phyloP scores from a whole-genome alignment of 1,284 basidiomycete genomes.

The Naganishia albida region DNA sequence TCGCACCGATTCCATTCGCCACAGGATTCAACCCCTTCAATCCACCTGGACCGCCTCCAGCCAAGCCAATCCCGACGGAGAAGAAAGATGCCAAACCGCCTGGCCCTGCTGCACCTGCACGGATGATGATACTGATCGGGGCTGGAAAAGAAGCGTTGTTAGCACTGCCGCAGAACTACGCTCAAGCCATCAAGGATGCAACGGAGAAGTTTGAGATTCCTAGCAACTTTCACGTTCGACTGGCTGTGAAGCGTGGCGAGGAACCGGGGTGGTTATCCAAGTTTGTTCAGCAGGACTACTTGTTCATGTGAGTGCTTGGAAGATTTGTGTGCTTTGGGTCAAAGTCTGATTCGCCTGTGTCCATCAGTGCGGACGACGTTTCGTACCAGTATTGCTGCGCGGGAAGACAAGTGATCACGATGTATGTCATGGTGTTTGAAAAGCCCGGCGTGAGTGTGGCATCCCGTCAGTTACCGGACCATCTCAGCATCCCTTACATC shows the following conservation, averaged over 20 bases:
- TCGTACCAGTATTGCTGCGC: slow-evolving; percentile 33
- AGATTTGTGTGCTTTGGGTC: neutral
- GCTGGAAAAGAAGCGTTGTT: slow-evolving; percentile 32
- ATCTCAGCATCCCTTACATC: too few species aligned
- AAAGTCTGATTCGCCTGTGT: neutral
- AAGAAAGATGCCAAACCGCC: slow-evolving; percentile 30
- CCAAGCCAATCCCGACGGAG: slow-evolving; percentile 11
- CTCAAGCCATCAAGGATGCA: slow-evolving; percentile 29
- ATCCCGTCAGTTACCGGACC: too few species aligned
- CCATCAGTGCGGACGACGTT: slow-evolving; percentile 28
- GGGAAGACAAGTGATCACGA: slow-evolving; percentile 30
- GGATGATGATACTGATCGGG: slow-evolving; percentile 32
- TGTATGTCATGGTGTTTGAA: slow-evolving; percentile 33
- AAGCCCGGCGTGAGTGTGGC: slow-evolving; percentile 24
- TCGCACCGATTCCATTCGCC: neutral
- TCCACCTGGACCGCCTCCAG: slow-evolving; percentile 27
- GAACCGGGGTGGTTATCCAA: slow-evolving; percentile 30
- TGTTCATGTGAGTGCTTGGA: slow-evolving; percentile 28
- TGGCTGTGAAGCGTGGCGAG: slow-evolving; percentile 29
- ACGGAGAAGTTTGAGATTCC: slow-evolving; percentile 32
- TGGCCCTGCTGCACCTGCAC: slow-evolving; percentile 14
- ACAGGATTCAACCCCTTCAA: slow-evolving; percentile 35
- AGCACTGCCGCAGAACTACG: slow-evolving; percentile 25
- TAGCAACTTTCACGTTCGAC: slow-evolving; percentile 11
- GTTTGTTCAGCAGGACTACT: slow-evolving; percentile 29